Conservation (phyloP, 371 early-diverging fungal genomes). For the Rhizomucor pusillus region DNA sequence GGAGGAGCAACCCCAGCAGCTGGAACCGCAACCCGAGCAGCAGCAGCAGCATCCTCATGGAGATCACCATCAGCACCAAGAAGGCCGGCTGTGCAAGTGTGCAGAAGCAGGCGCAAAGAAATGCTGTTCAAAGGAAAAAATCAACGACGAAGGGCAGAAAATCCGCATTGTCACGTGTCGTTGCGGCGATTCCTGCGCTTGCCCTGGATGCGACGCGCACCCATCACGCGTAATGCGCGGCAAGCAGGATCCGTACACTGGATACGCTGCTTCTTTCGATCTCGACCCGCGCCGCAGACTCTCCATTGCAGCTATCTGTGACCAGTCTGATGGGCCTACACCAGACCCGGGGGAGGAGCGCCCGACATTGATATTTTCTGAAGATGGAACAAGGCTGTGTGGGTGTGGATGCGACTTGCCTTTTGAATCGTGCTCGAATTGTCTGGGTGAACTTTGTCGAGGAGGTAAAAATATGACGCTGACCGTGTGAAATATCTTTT, state of each 20-base stretch:
- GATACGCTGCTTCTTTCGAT: constrained; percentile 7
- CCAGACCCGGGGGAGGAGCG: constrained; percentile 10
- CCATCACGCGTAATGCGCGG: constrained; percentile 43
- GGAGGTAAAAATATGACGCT: constrained; percentile 7
- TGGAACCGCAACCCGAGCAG: not conserved
- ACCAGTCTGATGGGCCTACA: constrained; percentile 8
- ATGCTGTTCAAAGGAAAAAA: not conserved
- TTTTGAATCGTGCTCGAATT: constrained; percentile 28
- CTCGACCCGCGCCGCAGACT: constrained; percentile 12
- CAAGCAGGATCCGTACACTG: constrained; percentile 35
- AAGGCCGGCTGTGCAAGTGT: not conserved
- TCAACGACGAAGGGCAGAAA: constrained; percentile 1
- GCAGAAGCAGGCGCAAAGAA: not conserved
- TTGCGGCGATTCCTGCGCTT: constrained; percentile 47
- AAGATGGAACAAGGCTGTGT: constrained; percentile 28
- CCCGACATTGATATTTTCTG: constrained; percentile 25
- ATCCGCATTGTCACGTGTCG: constrained; percentile 45
- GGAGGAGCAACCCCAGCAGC: not conserved
- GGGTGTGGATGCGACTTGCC: constrained; percentile 36
- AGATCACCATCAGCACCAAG: not conserved
- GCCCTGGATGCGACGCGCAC: constrained; percentile 49
- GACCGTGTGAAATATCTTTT: no score
- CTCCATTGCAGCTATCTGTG: constrained; percentile 23
- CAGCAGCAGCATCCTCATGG: not conserved
- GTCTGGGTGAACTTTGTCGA: constrained; percentile 18